Percentiles rank a stretch among this genome's conserved stretches.
Conservation (phyloP, 1,284 basidiomycete species). For the Phlebopus sp. region DNA sequence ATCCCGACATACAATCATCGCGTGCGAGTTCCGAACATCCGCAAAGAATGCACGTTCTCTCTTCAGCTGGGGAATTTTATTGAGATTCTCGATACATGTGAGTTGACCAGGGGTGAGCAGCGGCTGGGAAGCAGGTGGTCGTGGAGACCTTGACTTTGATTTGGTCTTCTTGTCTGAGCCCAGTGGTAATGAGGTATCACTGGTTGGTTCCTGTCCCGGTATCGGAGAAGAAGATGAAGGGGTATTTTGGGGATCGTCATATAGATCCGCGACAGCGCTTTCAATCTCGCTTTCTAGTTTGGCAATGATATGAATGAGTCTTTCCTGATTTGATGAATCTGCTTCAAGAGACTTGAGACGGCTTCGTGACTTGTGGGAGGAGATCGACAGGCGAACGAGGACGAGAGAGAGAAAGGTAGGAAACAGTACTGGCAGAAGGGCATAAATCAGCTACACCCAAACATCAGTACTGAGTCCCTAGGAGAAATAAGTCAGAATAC, state of each 20-base stretch:
- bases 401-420: constrained; percentile 55
- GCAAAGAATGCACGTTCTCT: constrained; percentile 66
- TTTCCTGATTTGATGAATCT: constrained; percentile 38
- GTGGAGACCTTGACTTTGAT: constrained; percentile 9
- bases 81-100: constrained; percentile 50
- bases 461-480: neutral
- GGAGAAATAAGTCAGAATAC: constrained; percentile 27
- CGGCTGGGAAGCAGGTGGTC: constrained; percentile 36
- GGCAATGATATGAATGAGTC: constrained; percentile 52
- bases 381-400: constrained; percentile 50
- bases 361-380: constrained; percentile 51
- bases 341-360: constrained; percentile 63
- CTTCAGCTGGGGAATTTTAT: constrained; percentile 60
- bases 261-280: constrained; percentile 41
- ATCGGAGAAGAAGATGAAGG: constrained; percentile 2
- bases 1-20: constrained; percentile 66
- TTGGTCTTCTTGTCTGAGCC: constrained; percentile 2
- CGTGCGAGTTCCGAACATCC: constrained; percentile 61
- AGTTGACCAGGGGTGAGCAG: constrained; percentile 55
- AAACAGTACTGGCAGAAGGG: constrained; percentile 59
- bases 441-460: constrained; percentile 45
- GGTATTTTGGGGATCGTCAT: constrained; percentile 18
- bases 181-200: neutral
- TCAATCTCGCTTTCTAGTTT: constrained; percentile 60
- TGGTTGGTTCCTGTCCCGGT: neutral